Percentiles rank a stretch among this genome's conserved stretches.
Conservation (phyloP, 352 stramenopile genomes). For the Pythium monospermum region DNA sequence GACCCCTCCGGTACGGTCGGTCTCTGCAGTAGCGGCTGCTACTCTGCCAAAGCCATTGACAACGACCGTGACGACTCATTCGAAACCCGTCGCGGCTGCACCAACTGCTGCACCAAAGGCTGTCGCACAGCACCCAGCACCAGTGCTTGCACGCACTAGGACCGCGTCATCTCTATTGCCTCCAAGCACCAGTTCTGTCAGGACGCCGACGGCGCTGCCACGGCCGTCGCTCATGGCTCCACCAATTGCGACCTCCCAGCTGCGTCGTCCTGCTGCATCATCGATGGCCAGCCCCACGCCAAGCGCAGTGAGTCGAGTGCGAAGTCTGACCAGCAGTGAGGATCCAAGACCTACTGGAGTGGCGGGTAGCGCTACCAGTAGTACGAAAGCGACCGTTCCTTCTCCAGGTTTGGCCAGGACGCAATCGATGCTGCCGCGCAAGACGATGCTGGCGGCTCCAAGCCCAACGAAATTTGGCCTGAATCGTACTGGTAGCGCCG, state of each 20-base stretch:
- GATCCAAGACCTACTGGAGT: not conserved
- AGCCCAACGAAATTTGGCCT: constrained; percentile 18
- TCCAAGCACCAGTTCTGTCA: constrained; percentile 2
- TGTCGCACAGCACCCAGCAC: not conserved
- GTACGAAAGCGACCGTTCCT: not conserved
- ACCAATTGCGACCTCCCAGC: constrained; percentile 2
- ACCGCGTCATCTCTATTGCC: not conserved
- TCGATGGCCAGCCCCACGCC: not conserved
- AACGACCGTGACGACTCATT: not conserved
- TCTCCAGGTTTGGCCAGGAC: not conserved
- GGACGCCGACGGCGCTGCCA: not conserved
- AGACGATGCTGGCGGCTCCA: constrained; percentile 21
- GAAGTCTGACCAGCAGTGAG: constrained; percentile 7
- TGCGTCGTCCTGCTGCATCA: not conserved
- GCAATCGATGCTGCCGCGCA: constrained; percentile 22
- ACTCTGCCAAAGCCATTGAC: not conserved
- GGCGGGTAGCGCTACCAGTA: no score
- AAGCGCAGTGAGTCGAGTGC: constrained; percentile 3
- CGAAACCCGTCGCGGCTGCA: not conserved
- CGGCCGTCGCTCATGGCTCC: constrained; percentile 8
- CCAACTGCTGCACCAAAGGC: not conserved
- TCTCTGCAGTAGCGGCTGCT: not conserved
- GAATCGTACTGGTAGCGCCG: constrained; percentile 8
- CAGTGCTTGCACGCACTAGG: not conserved
- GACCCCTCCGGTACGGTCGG: constrained; percentile 20